Conservation (phyloP, 352 stramenopile genomes). For the Pythium scleroteichum region DNA sequence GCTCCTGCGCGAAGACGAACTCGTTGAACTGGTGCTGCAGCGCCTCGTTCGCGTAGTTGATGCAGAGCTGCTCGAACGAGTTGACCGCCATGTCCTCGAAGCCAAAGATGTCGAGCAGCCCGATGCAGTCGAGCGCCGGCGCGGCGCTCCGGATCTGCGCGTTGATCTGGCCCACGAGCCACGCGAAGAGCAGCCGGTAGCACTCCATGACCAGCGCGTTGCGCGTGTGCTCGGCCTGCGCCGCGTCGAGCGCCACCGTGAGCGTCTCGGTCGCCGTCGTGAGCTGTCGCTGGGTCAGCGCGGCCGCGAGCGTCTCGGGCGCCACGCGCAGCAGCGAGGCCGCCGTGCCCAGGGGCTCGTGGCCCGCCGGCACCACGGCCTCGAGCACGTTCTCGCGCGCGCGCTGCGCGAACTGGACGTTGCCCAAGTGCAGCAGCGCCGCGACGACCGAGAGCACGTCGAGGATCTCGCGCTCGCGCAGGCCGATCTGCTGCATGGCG, state of each 20-base stretch:
- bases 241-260: conserved; percentile 61
- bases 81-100: conserved; percentile 88
- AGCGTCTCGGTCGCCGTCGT: conserved; percentile 75
- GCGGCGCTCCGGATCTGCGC: conserved; percentile 52
- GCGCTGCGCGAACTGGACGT: conserved; percentile 62
- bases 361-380: conserved; percentile 6
- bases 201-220: conserved; percentile 92
- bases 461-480: conserved; percentile 55
- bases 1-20: conserved; percentile 92
- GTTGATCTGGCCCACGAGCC: conserved; percentile 93
- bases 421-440: conserved; percentile 87
- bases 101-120: conserved; percentile 87
- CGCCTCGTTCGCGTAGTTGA: conserved; percentile 90
- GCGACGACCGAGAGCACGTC: conserved; percentile 76
- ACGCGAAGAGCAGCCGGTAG: conserved; percentile 93
- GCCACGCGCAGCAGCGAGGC: conserved; percentile 63
- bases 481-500: conserved; percentile 81
- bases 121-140: conserved; percentile 55
- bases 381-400: conserved; percentile 18
- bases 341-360: conserved; percentile 42
- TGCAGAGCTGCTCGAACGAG: conserved; percentile 90
- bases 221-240: conserved; percentile 72
- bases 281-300: conserved; percentile 64
- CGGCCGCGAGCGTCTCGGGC: conserved; percentile 48
- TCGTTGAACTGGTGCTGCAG: conserved; percentile 89